Evolutionary conservation across 2,329 filamentous ascomycete species (phyloP).

Genomic region (Penicillium sp.): DNA sequence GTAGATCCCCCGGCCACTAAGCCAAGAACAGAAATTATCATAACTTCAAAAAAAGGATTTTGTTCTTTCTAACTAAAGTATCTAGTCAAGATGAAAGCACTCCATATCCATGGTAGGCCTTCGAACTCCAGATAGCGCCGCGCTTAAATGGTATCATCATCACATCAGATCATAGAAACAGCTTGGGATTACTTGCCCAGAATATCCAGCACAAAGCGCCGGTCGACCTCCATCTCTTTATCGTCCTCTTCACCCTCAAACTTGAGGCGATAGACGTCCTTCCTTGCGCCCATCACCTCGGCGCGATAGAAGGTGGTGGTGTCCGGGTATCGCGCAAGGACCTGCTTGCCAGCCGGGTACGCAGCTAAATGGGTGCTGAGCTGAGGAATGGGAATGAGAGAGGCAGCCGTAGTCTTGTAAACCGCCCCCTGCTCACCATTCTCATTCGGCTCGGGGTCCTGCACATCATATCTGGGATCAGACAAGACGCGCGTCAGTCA

Average conservation of each 20-base stretch:
- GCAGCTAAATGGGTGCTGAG: constrained; percentile 61
- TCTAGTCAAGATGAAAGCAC: constrained; percentile 11
- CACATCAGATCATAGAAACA: constrained; percentile 23
- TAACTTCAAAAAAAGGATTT: not conserved
- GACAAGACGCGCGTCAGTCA: constrained; percentile 14
- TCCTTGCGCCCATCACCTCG: constrained; percentile 70
- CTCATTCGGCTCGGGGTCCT: constrained; percentile 75
- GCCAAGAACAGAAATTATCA: not conserved
- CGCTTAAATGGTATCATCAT: constrained; percentile 33
- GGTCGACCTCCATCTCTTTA: constrained; percentile 72
- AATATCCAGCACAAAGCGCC: constrained; percentile 75
- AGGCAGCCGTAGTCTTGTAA: constrained; percentile 70
- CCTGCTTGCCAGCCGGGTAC: constrained; percentile 64
- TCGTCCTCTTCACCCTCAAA: constrained; percentile 77
- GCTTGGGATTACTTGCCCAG: constrained; percentile 44
- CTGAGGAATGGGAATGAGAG: constrained; percentile 73
- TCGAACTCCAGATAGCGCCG: constrained; percentile 26
- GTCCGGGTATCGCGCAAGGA: constrained; percentile 76
- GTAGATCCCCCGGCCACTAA: constrained; percentile 5
- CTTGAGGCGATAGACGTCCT: constrained; percentile 57
- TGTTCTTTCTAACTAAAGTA: constrained; percentile 8
- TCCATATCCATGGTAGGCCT: constrained; percentile 9
- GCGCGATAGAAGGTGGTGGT: constrained; percentile 85
- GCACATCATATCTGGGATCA: constrained; percentile 66
- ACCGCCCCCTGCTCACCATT: constrained; percentile 60